Evolutionary conservation across 2,329 filamentous ascomycete genomes (phyloP), one percentile per base, ranked within the genome.

Genomic region (Fusarium agapanthi): DNA sequence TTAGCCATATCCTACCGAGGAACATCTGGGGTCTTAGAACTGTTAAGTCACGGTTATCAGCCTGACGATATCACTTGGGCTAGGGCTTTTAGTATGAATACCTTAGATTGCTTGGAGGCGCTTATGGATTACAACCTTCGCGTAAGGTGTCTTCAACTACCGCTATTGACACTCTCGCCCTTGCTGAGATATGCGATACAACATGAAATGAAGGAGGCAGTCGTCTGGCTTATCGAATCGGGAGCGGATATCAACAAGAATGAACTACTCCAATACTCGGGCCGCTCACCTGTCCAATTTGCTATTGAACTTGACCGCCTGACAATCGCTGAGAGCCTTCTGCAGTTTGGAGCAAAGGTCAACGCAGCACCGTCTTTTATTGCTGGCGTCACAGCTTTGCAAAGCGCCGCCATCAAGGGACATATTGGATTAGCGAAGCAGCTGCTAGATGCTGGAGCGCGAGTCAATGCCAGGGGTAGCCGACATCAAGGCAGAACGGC

Each of bases 211-310:
- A 28, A 34, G 12, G 34, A 40, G 1, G 15, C 43, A 5, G 6
- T 67, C 3, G 7, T 24, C 2, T 32, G 45, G 45, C 51, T 59
- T 7, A 57, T 63, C 2, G 16, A 56, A 4, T 34, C 3, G 2
- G 63, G 63, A 1, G 43, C 54, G 0, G 48, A 67, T 20, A 37
- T 60, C 28, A 54, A 69, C 28, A 40, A 63, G 24, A 32, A 57
- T 28, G 8, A 59, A 6, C 2, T 2, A 2, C 1, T 14, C 2
- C 2, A 5, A n/a, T 0, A 3, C 0, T n/a, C 0, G 22, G 10
- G 5, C 6, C 34, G 43, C 16, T 67, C 54, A 0, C 58, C 54
- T 18, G 0, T 63, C 6, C 48, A 60, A 45, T 1, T 30, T 15
- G 38, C 58, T 1, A 50, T 54, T 1, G 58, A 40, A 28, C 0